A percentile compares a stretch with the other conserved stretches of the same genome.
These are phyloP conservation scores for Leishmania aethiopica DNA, from an alignment of 208 protist species.

Conservation along the genomic window DNA sequence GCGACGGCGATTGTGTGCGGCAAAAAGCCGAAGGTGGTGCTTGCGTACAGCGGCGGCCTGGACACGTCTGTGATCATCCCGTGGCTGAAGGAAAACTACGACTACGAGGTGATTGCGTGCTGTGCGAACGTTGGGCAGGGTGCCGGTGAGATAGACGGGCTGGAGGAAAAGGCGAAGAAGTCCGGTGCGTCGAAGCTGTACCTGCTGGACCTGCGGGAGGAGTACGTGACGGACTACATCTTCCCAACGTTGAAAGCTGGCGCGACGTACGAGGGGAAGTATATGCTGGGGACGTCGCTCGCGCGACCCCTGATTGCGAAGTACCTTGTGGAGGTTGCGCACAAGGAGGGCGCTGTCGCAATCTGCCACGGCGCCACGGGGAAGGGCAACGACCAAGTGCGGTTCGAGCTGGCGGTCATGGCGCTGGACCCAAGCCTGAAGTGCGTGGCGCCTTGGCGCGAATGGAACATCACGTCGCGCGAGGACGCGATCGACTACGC, in stretches of 20 bases:
- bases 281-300: background rate
- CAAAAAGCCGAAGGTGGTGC: no score
- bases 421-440: constrained; percentile 37
- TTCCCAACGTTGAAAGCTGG: background rate
- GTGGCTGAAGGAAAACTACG: background rate
- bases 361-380: background rate
- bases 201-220: background rate
- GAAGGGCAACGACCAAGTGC: constrained; percentile 36
- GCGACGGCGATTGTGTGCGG: no score
- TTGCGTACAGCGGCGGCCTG: background rate
- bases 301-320: background rate
- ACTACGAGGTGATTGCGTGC: background rate
- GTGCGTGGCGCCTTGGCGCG: constrained; percentile 32
- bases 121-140: background rate
- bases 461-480: constrained; percentile 42
- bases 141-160: background rate
- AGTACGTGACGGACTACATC: background rate
- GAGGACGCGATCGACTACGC: constrained; percentile 39
- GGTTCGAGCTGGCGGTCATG: constrained; percentile 39
- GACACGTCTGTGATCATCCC: background rate
- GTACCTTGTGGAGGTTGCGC: background rate
- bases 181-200: background rate
- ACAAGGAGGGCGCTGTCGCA: background rate
- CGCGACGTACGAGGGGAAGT: background rate
- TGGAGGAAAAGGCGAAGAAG: background rate